These are phyloP conservation scores for Ustulina deusta DNA, from an alignment of 2,329 filamentous ascomycete species.

Conservation along the genomic window DNA sequence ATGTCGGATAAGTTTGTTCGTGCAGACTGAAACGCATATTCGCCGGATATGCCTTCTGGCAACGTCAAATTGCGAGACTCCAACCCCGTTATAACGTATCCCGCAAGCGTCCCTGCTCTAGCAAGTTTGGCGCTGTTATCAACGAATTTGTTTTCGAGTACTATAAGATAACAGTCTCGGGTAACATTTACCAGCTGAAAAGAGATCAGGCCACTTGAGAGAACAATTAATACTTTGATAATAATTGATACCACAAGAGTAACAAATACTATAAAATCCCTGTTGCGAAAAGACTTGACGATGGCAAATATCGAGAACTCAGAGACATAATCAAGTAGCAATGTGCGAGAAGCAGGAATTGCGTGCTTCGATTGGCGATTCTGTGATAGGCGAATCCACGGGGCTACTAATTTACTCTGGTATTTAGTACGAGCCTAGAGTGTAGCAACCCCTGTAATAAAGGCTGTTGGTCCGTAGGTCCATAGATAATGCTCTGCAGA, in stretches of 20 bases:
- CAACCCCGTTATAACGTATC: neutral
- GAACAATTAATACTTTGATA: constrained; percentile 10
- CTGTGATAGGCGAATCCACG: constrained; percentile 8
- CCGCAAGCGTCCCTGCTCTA: neutral
- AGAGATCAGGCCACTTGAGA: constrained; percentile 1
- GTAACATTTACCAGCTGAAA: neutral
- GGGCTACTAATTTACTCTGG: constrained; percentile 10
- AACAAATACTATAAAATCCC: constrained; percentile 10
- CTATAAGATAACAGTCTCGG: neutral
- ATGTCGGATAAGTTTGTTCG: neutral
- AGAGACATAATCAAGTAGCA: constrained; percentile 16
- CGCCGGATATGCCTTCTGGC: constrained; percentile 18
- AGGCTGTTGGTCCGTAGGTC: constrained; percentile 18
- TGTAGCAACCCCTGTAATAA: constrained; percentile 5
- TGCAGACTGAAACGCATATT: constrained; percentile 16
- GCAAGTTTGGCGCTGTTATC: neutral
- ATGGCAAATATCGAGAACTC: neutral
- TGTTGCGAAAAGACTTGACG: neutral
- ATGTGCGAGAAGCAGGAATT: constrained; percentile 1
- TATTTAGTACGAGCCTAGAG: constrained; percentile 16
- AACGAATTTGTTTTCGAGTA: neutral
- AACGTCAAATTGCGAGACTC: neutral
- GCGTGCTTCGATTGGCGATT: neutral
- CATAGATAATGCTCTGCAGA: constrained; percentile 8
- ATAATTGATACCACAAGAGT: neutral